Percentiles rank a stretch among this genome's conserved stretches.
These are phyloP conservation scores for Ceratocystis destructans DNA, from an alignment of 2,329 filamentous ascomycete genomes.

Conservation along the genomic window DNA sequence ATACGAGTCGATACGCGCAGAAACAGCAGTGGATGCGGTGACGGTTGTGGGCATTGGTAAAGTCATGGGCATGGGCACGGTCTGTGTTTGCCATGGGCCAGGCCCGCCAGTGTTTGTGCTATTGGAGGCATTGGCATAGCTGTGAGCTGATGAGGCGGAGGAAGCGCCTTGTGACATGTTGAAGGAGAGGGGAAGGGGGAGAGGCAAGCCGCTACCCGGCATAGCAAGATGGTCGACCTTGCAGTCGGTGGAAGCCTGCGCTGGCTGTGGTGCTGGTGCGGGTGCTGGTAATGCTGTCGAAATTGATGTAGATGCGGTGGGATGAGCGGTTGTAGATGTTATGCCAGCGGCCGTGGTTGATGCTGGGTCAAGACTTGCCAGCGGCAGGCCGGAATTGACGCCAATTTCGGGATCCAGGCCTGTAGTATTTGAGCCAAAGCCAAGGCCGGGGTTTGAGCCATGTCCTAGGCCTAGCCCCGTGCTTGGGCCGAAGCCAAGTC, in stretches of 20 bases:
- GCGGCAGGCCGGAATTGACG: neutral
- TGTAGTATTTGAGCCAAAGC: neutral
- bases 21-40: neutral
- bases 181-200: neutral
- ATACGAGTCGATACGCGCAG: constrained; percentile 1
- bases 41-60: neutral
- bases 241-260: neutral
- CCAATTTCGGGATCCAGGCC: neutral
- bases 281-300: neutral
- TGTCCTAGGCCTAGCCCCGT: neutral
- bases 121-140: neutral
- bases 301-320: neutral
- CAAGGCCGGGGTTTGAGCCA: neutral
- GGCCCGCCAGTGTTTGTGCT: neutral
- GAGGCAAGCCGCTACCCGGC: constrained; percentile 16
- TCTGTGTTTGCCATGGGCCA: constrained; percentile 8
- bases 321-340: neutral
- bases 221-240: constrained; percentile 18
- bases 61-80: neutral
- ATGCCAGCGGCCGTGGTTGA: neutral
- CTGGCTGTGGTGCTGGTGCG: constrained; percentile 1
- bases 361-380: neutral
- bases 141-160: constrained; percentile 2
- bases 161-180: constrained; percentile 10
- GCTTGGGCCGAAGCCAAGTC: constrained; percentile 9